Base-by-base conservation (phyloP, 139 green algal species). In the Chlamydomonas sp. region DNA sequence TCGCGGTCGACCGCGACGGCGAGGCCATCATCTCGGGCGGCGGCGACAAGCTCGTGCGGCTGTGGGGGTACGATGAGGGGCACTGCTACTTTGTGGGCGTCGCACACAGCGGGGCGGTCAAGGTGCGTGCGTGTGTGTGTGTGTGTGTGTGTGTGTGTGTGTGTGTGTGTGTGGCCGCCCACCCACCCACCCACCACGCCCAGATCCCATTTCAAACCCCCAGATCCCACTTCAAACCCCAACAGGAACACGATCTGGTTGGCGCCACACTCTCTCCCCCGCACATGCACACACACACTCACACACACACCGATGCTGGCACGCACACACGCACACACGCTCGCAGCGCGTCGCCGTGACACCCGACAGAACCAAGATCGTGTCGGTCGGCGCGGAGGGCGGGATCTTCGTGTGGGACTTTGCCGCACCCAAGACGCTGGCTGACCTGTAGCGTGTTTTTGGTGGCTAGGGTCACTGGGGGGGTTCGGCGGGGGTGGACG, bases 11-110 rank as follows among this genome's bases (percentile, higher is more conserved):
- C 61, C 49, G 70, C 2, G 84, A 89, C 37, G 89, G 88, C 2
- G 76, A 87, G 58, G 72, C 71, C 1, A 67, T 94, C 31, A 81
- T 90, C 6, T 85, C 57, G 36, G 89, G 86, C 30, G 85, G 90
- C 34, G 73, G 61, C 24, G 90, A 96, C 82, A 89, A 88, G 75
- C 62, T 88, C 29, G 81, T 96, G 22, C 85, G 82, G 78, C 72
- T 94, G 74, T 94, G 85, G 82, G 80, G 81, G 35, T 93, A 96
- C 76, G 89, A 96, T 69, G 88, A 93, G 66, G 90, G 89, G 2
- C 74, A 85, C 67, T 92, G 85, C 81, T 87, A 87, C 74, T 84
- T 82, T 26, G 71, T 85, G 0, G 85, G 88, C 2, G 72, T 81
- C 20, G 87, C 73, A 22, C 90, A 94, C 81, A 85, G 67, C 26